Conservation (phyloP, 208 protist genomes). For the Trypanosoma platydactyli region DNA sequence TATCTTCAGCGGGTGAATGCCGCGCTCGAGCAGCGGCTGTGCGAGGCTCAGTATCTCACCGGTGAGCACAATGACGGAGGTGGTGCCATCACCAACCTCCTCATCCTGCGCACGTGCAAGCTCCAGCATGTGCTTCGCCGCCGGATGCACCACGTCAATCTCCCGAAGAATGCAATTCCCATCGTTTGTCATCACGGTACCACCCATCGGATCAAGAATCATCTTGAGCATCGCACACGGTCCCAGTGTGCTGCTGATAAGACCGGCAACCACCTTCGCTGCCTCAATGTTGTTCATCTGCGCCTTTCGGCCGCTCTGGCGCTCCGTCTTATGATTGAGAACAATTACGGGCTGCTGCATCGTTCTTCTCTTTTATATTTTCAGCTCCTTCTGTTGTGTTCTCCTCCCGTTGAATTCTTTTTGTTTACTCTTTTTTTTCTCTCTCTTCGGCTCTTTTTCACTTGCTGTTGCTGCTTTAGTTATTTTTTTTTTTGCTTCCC, state of each 20-base stretch:
- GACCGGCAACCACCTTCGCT: slow-evolving; percentile 97
- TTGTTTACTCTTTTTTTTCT: slow-evolving; percentile 1
- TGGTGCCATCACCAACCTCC: slow-evolving; percentile 99
- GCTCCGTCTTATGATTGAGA: slow-evolving; percentile 95
- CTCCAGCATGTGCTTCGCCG: slow-evolving; percentile 99
- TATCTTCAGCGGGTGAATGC: slow-evolving; percentile 99
- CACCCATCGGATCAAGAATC: slow-evolving; percentile 99
- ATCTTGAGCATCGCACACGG: slow-evolving; percentile 99
- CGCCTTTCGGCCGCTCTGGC: slow-evolving; percentile 97
- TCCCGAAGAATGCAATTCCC: slow-evolving; percentile 99
- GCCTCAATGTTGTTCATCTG: slow-evolving; percentile 99
- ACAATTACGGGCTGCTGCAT: slow-evolving; percentile 90
- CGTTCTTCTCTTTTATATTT: slow-evolving; percentile 27
- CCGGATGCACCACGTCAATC: slow-evolving; percentile 99
- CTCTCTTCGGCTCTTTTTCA: slow-evolving; percentile 6
- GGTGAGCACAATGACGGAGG: slow-evolving; percentile 99
- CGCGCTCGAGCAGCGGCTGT: slow-evolving; percentile 97
- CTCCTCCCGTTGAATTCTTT: background rate
- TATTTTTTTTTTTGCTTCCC: background rate
- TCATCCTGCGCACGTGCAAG: slow-evolving; percentile 99
- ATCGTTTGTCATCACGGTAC: slow-evolving; percentile 99
- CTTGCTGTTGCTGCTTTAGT: background rate
- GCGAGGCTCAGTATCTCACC: slow-evolving; percentile 98
- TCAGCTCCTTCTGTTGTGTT: background rate
- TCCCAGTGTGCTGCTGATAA: slow-evolving; percentile 99